Evolutionary conservation across 441 rosid species (phyloP), one percentile per base, ranked within the genome.

Genomic region (Gossypium schwendimanii): DNA sequence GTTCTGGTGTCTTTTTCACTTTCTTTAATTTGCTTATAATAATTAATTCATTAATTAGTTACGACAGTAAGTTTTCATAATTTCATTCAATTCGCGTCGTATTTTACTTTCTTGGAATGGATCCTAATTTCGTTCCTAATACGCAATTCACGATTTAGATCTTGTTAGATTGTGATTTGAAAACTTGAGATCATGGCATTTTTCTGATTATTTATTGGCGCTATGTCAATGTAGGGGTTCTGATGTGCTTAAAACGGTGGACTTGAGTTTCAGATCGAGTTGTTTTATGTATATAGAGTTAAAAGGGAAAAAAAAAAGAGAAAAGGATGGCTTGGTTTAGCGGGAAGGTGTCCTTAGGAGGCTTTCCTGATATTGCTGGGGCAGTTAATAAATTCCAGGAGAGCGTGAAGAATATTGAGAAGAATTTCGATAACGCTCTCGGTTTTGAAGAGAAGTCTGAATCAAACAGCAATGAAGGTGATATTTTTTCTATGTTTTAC

Each of bases 281-380:
- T 45, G 47, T 39, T 61, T 58, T 72, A 53, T 63, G 54, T 8
- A 18, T 78, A 58, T 39, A 49, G 61, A 45, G 65, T 66, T 68
- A 21, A 21, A 33, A 33, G 39, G 39, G 39, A 0, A 0, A 6
- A 33, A 33, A 33, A 33, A 7, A 6, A 21, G 26, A 74, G 57
- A 66, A 41, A 50, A 96, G 92, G 50, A 95, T 95, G 99, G 97
- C 99, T 77, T 95, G 99, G 99, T 95, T 95, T 85, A 83, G 98
- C 77, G 97, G 92, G 75, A 91, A 87, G 78, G 93, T 93, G 15
- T 81, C 89, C 10, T 75, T 95, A 78, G 96, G 95, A 80, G 83
- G 78, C 76, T 95, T 95, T 81, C 96, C 99, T 53, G 99, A 95
- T 93, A 85, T 95, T 50, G 93, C 98, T 6, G 99, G 99, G 72